Percentiles rank a stretch among this genome's conserved stretches.
These are phyloP conservation scores for Colletotrichum noveboracense DNA, from an alignment of 2,329 filamentous ascomycete genomes.

Conservation along the genomic window DNA sequence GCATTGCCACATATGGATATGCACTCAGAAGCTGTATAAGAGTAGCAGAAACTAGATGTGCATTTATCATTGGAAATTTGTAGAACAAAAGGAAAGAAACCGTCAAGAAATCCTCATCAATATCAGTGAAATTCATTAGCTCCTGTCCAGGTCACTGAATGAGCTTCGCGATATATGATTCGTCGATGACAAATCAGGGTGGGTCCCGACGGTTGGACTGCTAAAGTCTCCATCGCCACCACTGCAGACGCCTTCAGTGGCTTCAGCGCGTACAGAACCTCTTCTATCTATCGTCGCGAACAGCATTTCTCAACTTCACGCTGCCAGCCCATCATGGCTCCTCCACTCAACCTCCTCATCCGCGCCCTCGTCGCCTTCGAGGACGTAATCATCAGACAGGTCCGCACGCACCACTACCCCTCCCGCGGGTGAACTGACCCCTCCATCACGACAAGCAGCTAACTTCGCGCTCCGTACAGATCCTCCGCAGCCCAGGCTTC, in stretches of 20 bases:
- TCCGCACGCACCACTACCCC: neutral
- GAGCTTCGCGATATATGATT: slow-evolving; percentile 1
- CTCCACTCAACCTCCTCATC: slow-evolving; percentile 1
- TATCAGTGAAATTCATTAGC: too few species aligned
- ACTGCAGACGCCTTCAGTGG: neutral
- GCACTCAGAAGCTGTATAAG: neutral
- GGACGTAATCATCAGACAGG: slow-evolving; percentile 18
- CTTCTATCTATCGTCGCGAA: neutral
- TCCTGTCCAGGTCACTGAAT: neutral
- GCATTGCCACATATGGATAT: neutral
- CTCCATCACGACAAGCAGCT: neutral
- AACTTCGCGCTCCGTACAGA: slow-evolving; percentile 33
- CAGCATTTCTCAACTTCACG: neutral
- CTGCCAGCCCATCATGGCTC: neutral
- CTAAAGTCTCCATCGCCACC: neutral
- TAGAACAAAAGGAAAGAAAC: too few species aligned
- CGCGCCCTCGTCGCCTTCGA: slow-evolving; percentile 19
- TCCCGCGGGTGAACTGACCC: neutral
- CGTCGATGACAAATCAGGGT: neutral
- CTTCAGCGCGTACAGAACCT: neutral
- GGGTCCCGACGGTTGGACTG: neutral
- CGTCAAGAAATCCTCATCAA: too few species aligned
- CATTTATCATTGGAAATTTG: neutral
- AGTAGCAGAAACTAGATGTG: neutral
- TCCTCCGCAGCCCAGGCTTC: slow-evolving; percentile 56